A percentile compares a stretch with the other conserved stretches of the same genome.
Evolutionary conservation across 495 filamentous ascomycete genomes (phyloP).

Genomic region (Hypoxylon cercidicola): DNA sequence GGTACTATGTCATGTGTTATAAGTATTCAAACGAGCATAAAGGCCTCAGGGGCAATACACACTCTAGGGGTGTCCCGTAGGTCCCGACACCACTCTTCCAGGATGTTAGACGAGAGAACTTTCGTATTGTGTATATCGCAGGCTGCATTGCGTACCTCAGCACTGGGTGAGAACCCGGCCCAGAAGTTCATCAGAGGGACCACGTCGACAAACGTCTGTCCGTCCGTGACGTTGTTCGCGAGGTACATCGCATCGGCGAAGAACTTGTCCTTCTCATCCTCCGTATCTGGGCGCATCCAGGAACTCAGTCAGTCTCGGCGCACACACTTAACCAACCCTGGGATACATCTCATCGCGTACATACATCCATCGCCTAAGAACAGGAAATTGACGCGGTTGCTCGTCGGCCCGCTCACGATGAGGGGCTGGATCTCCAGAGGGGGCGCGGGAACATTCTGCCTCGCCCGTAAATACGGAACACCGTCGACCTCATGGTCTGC

Average conservation of each 20-base stretch:
- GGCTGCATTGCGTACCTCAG: slow-evolving; percentile 24
- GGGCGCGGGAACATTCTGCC: slow-evolving; percentile 30
- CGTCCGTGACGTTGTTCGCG: slow-evolving; percentile 38
- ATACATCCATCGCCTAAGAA: slow-evolving; percentile 44
- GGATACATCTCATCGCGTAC: slow-evolving; percentile 3
- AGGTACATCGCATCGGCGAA: slow-evolving; percentile 41
- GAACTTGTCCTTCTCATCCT: slow-evolving; percentile 43
- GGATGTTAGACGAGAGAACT: slow-evolving; percentile 18
- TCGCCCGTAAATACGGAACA: slow-evolving; percentile 27
- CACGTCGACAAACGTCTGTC: slow-evolving; percentile 41
- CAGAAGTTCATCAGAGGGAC: slow-evolving; percentile 41
- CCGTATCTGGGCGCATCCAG: slow-evolving; percentile 28
- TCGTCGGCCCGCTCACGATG: slow-evolving; percentile 41
- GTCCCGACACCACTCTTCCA: slow-evolving; percentile 41
- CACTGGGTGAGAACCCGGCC: slow-evolving; percentile 42
- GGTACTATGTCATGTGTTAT: slow-evolving; percentile 24
- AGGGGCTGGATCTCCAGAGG: slow-evolving; percentile 42
- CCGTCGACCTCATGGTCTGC: slow-evolving; percentile 28
- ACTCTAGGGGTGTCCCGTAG: slow-evolving; percentile 36
- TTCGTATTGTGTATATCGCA: not conserved
- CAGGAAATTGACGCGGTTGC: slow-evolving; percentile 41
- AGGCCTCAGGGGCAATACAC: not conserved
- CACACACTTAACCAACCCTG: not conserved
- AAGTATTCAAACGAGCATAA: not conserved
- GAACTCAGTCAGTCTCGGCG: slow-evolving; percentile 3